phyloP scores from a whole-genome alignment of 2,329 filamentous ascomycete species.

The Aspergillus oerlinghausenensis region DNA sequence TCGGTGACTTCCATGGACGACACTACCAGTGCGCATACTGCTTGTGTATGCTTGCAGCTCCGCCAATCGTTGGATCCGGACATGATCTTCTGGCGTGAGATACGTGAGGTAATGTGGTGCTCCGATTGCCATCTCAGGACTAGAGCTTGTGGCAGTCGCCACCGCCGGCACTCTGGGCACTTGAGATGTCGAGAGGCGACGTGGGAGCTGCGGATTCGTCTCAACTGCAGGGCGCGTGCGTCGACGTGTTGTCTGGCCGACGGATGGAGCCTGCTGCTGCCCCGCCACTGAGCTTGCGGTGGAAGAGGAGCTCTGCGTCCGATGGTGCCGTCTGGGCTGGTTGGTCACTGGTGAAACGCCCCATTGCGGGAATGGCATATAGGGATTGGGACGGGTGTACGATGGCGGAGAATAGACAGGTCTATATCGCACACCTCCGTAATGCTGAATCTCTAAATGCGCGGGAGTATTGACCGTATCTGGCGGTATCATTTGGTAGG shows the following conservation, averaged over 20 bases:
- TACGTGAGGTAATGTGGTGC: not conserved
- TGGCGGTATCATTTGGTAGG: conserved; percentile 2
- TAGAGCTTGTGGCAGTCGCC: not conserved
- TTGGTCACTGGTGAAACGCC: conserved; percentile 1
- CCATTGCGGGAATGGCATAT: conserved; percentile 4
- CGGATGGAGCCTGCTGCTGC: conserved; percentile 1
- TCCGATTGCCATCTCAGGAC: not conserved
- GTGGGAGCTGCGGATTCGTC: not conserved
- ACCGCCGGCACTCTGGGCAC: not conserved
- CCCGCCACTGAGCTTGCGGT: not conserved
- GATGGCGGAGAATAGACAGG: not conserved
- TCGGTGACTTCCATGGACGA: not conserved
- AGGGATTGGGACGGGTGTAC: conserved; percentile 2
- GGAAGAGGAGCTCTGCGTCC: conserved; percentile 5
- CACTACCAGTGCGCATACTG: not conserved
- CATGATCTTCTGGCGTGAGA: not conserved
- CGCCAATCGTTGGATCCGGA: not conserved
- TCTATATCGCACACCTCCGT: not conserved
- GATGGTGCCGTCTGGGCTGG: conserved; percentile 11
- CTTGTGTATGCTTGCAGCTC: not conserved
- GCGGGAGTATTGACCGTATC: not conserved
- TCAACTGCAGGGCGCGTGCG: conserved; percentile 7
- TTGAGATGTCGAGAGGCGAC: conserved; percentile 1
- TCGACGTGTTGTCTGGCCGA: conserved; percentile 3
- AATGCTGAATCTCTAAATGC: not conserved